Conservation (phyloP, 768 basidiomycete species). For the Amanita fuliginea region DNA sequence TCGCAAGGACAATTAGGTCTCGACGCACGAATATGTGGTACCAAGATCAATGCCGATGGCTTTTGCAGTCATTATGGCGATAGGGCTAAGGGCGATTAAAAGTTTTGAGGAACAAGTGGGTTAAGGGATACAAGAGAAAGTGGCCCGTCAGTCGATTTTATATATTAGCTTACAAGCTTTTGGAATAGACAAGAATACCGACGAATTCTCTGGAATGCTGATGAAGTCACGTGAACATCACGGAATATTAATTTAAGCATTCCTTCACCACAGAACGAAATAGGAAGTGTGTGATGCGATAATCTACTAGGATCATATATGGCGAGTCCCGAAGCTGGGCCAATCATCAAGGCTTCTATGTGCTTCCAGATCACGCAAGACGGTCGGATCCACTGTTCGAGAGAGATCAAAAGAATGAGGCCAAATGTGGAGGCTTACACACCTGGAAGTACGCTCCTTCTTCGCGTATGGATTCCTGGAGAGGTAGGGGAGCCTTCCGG, state of each 20-base stretch:
- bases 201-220: conserved; percentile 37
- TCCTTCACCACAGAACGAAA: background rate
- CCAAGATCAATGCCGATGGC: conserved; percentile 87
- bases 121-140: conserved; percentile 12
- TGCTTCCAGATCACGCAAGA: conserved; percentile 79
- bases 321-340: conserved; percentile 4
- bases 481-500: conserved; percentile 47
- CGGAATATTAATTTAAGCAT: background rate
- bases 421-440: conserved; percentile 13
- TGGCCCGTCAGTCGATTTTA: conserved; percentile 13
- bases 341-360: conserved; percentile 72
- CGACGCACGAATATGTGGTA: conserved; percentile 82
- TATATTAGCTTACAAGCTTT: conserved; percentile 20
- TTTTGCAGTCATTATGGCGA: conserved; percentile 48
- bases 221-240: conserved; percentile 21
- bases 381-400: conserved; percentile 69
- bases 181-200: conserved; percentile 30
- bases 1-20: background rate
- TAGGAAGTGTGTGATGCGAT: background rate
- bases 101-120: conserved; percentile 10
- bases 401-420: conserved; percentile 12
- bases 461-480: conserved; percentile 72
- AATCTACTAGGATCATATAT: conserved; percentile 2
- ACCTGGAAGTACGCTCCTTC: conserved; percentile 94
- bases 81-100: conserved; percentile 4